Evolutionary conservation across 2,329 filamentous ascomycete species (phyloP), one percentile per base, ranked within the genome.

Genomic region (Colletotrichum euphorbiae): DNA sequence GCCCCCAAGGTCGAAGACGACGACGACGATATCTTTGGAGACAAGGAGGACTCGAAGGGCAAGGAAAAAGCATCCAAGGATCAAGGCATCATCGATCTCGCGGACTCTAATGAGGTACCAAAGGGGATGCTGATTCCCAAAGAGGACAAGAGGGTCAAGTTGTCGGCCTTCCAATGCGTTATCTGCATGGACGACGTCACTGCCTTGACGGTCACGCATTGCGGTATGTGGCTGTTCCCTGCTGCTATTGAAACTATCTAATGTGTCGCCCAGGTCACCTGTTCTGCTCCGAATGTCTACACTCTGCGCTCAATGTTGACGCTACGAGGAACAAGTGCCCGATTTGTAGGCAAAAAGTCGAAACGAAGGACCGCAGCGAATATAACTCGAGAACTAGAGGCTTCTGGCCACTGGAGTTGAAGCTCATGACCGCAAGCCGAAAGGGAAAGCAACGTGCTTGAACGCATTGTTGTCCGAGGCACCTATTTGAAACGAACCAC

Each of bases 131-230:
- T 79, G 67, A 79, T 80, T 69, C 81, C 81, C 11, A 79, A 83
- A 61, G 79, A 81, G 56, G 84, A 86, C 57, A 85, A 83, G 11
- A 81, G 77, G 57, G 76, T 82, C 73, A 88, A 86, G 75, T 76
- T 91, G 15, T 80, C 82, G 50, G 80, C 81, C 4, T 89, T 90
- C 54, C 87, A 90, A 76, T 91, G 89, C 70, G 87, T 89, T 48
- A 91, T 91, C 66, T 91, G 89, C 77, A 89, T 91, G 87, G 89
- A 91, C 69, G 82, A 87, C 69, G 84, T 82, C 28, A 84, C 83
- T 2, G 80, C 82, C 31, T 73, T 91, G 69, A 90, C 87, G 1
- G 85, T 90, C 51, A 91, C 89, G 3, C 87, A 90, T 76, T 91
- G 89, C 76, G 89, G 89, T 91, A 86, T 71, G 87, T 80, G 28